Evolutionary conservation across 495 filamentous ascomycete species (phyloP), one percentile per base, ranked within the genome.

Genomic region (Podospora pseudopauciseta): DNA sequence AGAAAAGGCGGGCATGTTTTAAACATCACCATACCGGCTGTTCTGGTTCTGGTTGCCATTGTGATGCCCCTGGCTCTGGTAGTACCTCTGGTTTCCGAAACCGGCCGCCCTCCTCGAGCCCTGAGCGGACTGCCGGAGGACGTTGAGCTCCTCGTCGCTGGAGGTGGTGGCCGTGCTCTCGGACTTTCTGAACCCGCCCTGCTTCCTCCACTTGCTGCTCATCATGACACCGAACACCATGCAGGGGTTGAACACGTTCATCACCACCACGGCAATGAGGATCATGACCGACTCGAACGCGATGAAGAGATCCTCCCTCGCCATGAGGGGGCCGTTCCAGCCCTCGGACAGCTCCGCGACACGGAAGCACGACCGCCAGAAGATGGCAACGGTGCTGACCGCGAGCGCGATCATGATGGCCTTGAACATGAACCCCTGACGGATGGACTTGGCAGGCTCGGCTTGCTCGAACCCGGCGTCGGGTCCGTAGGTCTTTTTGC

Each of bases 281-380:
- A 82, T 72, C 76, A 80, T 78, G 44, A 71, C 70, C 6, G 73
- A 72, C 34, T 81, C 76, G 19, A 81, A 72, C 20, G 77, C 69
- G 68, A 80, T 78, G 61, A 75, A 76, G 0, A 66, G 68, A 34
- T 73, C 67, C 56, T 83, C 65, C 18, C 79, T 68, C 61, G 76
- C 73, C 62, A 75, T 76, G 19, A 80, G 57, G 9, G 62, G 49
- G 2, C 80, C 72, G 15, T 72, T 30, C 63, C 80, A 82, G 2
- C 81, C 81, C 15, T 69, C 71, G 4, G 69, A 68, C 3, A 83
- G 69, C 68, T 81, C 80, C 6, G 73, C 75, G 58, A 73, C 72
- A 6, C 80, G 76, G 67, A 77, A 82, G 15, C 69, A 65, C 58
- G 64, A 74, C 20, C 79, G 74, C 32, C 74, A 68, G 65, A 80